Conservation (phyloP, 345 rosid genomes). For the Conringia planisiliqua region DNA sequence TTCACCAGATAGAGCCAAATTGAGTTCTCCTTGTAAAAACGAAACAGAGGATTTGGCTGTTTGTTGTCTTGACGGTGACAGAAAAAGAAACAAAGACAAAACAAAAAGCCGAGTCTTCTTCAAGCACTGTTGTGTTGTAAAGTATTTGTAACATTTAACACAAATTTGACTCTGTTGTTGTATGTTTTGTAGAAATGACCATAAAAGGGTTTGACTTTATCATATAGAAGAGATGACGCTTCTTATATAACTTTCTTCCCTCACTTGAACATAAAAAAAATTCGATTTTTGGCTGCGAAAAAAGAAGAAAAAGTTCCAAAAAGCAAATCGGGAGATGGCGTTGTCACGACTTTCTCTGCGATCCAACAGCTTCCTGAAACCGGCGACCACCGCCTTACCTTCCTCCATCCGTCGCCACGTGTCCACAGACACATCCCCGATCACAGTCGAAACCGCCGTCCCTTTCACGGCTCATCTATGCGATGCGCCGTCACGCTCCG, state of each 20-base stretch:
- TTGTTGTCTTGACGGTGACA: not conserved
- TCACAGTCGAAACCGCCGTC: constrained; percentile 79
- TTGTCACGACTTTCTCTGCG: constrained; percentile 51
- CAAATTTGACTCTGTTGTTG: not conserved
- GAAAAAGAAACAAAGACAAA: not conserved
- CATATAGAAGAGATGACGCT: not conserved
- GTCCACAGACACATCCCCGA: constrained; percentile 65
- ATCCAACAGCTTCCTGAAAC: constrained; percentile 40
- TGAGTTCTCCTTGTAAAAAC: not conserved
- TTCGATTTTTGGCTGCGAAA: not conserved
- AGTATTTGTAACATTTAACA: not conserved
- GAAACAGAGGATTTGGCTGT: not conserved
- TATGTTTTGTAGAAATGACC: constrained; percentile 4
- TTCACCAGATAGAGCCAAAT: not conserved
- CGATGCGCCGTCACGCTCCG: constrained; percentile 79
- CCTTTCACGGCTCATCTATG: constrained; percentile 80
- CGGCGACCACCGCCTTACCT: constrained; percentile 9
- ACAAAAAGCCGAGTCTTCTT: not conserved
- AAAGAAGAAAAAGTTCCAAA: not conserved
- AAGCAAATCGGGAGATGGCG: constrained; percentile 48
- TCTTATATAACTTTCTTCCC: not conserved
- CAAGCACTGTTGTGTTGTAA: not conserved
- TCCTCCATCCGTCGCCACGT: constrained; percentile 50
- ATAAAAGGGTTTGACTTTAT: constrained; percentile 20
- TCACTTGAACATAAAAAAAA: not conserved